Base-by-base conservation (phyloP, 1,284 basidiomycete species). In the Trametes polyzona region DNA sequence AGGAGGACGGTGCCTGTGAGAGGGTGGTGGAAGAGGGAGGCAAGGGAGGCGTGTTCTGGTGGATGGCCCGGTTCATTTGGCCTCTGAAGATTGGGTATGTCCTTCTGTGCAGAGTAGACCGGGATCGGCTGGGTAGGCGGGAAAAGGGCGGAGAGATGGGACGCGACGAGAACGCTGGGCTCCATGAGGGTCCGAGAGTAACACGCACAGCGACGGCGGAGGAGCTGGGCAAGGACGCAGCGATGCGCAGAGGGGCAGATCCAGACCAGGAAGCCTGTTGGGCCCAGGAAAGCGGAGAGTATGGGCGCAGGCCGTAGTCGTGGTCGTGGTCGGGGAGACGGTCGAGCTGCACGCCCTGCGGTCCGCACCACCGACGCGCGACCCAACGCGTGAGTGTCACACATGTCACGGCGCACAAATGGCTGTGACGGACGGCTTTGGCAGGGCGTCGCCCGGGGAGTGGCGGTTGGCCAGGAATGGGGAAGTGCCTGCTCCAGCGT, bases 1-100 rank as follows among this genome's bases (percentile, higher is more conserved):
- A 90, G 76, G 44, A 95, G 79, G 55, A 95, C 79, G 43, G 85
- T 81, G 11, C 90, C 89, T 7, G 87, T 86, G 27, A 74, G 68
- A 7, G 79, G 74, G 8, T 86, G 80, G 65, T 87, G 79, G 52
- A 88, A 76, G 52, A 83, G 62, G 16, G 83, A 79, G 23, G 88
- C 81, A 67, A 82, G 84, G 12, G 81, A 80, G 33, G 93, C 92
- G 74, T 95, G 93, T 70, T 93, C 91, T 16, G 79, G 74, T 50
- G 85, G 84, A 19, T 83, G 87, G 85, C 26, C 78, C 75, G 53
- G 81, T 76, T 47, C 73, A 71, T 8, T 77, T 67, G 21, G 73
- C 64, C 17, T 71, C 42, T 16, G 77, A 2, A 52, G 71, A 33
- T 86, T 73, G 37, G 83, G 78, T 5, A 80, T 65, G 56, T 85